A percentile compares a stretch with the other conserved stretches of the same genome.
Conservation (phyloP, 768 basidiomycete species). For the Phylloporus sp. region DNA sequence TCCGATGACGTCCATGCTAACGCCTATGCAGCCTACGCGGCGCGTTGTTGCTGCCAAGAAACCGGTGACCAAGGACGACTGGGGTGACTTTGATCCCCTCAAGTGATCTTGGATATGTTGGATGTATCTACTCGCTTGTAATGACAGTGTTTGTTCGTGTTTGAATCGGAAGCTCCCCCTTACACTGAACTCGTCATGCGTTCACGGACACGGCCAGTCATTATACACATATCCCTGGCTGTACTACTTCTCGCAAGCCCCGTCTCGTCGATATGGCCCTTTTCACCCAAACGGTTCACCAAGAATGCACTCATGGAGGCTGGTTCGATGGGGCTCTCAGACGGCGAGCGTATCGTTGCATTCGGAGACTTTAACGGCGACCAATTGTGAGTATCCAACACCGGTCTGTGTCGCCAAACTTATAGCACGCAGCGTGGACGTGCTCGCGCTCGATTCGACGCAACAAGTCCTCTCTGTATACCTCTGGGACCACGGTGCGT, state of each 20-base stretch:
- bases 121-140: slow-evolving; percentile 2
- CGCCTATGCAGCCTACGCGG: slow-evolving; percentile 54
- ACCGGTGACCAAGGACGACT: slow-evolving; percentile 59
- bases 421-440: slow-evolving; percentile 58
- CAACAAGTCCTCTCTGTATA: slow-evolving; percentile 74
- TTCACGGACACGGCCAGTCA: background rate
- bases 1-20: slow-evolving; percentile 51
- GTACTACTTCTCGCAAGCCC: slow-evolving; percentile 19
- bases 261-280: slow-evolving; percentile 65
- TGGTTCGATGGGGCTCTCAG: slow-evolving; percentile 73
- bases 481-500: slow-evolving; percentile 77
- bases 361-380: slow-evolving; percentile 97
- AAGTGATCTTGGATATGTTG: slow-evolving; percentile 20
- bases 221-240: slow-evolving; percentile 5
- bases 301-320: slow-evolving; percentile 78
- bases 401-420: background rate
- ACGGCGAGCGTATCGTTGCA: slow-evolving; percentile 73
- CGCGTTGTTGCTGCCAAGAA: slow-evolving; percentile 40
- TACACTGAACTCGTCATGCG: slow-evolving; percentile 8
- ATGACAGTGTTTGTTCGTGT: slow-evolving; percentile 21
- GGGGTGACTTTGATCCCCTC: slow-evolving; percentile 79
- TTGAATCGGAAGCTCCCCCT: slow-evolving; percentile 12
- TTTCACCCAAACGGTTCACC: slow-evolving; percentile 79
- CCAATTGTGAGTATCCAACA: slow-evolving; percentile 66
- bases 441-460: slow-evolving; percentile 71